These are phyloP conservation scores for Berberis thunbergii DNA, from an alignment of 164 flowering plant genomes.

Conservation along the genomic window DNA sequence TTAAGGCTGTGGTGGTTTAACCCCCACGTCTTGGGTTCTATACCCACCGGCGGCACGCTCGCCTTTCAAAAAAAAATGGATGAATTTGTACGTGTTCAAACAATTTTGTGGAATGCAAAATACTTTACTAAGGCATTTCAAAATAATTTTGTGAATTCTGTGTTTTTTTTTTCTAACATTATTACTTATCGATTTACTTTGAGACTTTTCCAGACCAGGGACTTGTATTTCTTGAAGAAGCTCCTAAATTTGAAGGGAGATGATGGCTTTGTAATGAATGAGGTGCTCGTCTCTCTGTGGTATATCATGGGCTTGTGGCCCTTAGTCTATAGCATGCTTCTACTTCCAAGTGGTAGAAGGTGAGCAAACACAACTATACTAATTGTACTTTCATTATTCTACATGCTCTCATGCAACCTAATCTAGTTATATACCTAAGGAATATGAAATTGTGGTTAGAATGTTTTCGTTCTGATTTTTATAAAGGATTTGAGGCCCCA, in stretches of 20 bases:
- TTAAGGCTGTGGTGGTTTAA: too few relatives aligned
- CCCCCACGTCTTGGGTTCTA: too few relatives aligned
- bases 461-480: too few relatives aligned
- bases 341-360: conserved; percentile 85
- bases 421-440: not conserved
- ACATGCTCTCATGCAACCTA: not conserved
- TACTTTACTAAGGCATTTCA: not conserved
- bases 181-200: not conserved
- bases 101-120: too few relatives aligned
- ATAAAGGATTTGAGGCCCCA: too few relatives aligned
- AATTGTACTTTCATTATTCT: conserved; percentile 1
- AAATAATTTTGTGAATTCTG: not conserved
- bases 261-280: conserved; percentile 88
- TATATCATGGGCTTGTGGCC: conserved; percentile 97
- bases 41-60: too few relatives aligned
- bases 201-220: conserved; percentile 44
- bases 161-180: not conserved
- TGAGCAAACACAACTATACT: conserved; percentile 6
- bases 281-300: conserved; percentile 77
- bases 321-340: conserved; percentile 67
- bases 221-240: conserved; percentile 70
- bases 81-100: too few relatives aligned
- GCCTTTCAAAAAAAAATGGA: too few relatives aligned
- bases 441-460: not conserved
- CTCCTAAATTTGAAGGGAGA: conserved; percentile 71